These are phyloP conservation scores for Pueraria montana DNA, from an alignment of 306 rosid species.

Conservation along the genomic window DNA sequence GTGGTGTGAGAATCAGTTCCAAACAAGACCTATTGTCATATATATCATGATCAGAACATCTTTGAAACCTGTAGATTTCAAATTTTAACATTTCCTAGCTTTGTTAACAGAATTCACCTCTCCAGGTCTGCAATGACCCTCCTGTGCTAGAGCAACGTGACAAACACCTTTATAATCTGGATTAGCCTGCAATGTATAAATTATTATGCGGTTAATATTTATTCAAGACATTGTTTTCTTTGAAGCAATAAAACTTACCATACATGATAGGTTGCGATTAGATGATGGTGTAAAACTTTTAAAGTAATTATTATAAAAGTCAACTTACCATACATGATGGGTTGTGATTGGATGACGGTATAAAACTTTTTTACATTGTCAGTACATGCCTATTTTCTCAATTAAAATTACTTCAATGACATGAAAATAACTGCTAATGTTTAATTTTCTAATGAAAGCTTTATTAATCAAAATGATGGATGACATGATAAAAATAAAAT, in stretches of 20 bases:
- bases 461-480: background rate
- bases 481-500: background rate
- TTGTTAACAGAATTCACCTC: slow-evolving; percentile 62
- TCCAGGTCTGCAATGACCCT: slow-evolving; percentile 96
- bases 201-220: slow-evolving; percentile 8
- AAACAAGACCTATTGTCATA: slow-evolving; percentile 70
- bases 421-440: background rate
- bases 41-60: slow-evolving; percentile 26
- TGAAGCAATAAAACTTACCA: too few relatives aligned
- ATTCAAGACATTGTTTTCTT: too few relatives aligned
- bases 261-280: too few relatives aligned
- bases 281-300: too few relatives aligned
- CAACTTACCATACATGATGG: too few relatives aligned
- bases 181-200: slow-evolving; percentile 68
- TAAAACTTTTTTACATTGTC: too few relatives aligned
- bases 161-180: slow-evolving; percentile 93
- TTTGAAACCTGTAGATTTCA: slow-evolving; percentile 31
- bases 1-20: slow-evolving; percentile 96
- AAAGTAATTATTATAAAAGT: too few relatives aligned
- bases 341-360: too few relatives aligned
- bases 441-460: background rate
- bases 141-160: slow-evolving; percentile 89
- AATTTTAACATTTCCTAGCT: slow-evolving; percentile 10
- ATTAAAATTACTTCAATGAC: background rate
- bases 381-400: too few relatives aligned